Conservation (phyloP, 208 protist species). For the Acanthamoeba lenticulata region DNA sequence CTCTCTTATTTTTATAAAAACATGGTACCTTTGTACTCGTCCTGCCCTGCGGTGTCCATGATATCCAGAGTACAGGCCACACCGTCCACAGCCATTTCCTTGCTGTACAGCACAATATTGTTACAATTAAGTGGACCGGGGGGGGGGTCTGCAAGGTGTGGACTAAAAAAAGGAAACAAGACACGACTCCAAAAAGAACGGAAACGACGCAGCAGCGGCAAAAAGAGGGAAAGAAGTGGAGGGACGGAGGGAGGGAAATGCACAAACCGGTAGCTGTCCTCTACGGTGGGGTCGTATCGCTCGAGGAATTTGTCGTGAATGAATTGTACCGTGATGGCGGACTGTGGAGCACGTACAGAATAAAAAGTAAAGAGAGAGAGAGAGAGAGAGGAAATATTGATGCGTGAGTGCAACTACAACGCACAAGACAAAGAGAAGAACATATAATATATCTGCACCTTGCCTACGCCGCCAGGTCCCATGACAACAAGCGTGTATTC, state of each 20-base stretch:
- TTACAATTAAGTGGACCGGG: not conserved
- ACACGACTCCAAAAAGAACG: not conserved
- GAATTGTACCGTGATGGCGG: constrained; percentile 44
- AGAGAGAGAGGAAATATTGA: not conserved
- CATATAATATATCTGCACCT: too few relatives aligned
- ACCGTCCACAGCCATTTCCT: constrained; percentile 87
- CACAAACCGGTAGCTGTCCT: constrained; percentile 12
- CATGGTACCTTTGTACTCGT: constrained; percentile 58
- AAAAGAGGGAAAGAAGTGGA: not conserved
- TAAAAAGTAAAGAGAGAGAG: too few relatives aligned
- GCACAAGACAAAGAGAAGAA: not conserved
- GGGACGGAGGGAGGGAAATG: not conserved
- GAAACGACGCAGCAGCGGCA: not conserved
- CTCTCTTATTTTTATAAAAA: too few relatives aligned
- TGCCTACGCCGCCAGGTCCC: constrained; percentile 50
- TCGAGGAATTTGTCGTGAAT: constrained; percentile 58
- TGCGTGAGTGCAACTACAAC: not conserved
- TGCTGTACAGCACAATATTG: constrained; percentile 19
- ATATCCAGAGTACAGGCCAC: constrained; percentile 86
- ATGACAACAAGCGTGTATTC: constrained; percentile 52
- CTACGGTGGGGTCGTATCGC: constrained; percentile 34
- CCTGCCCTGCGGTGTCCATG: constrained; percentile 88
- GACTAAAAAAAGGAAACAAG: not conserved
- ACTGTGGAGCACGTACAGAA: not conserved
- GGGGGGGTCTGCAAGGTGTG: too few relatives aligned